Percentiles rank a stretch among this genome's conserved stretches.
phyloP scores from a whole-genome alignment of 2,329 filamentous ascomycete genomes.

The Capronia coronata region DNA sequence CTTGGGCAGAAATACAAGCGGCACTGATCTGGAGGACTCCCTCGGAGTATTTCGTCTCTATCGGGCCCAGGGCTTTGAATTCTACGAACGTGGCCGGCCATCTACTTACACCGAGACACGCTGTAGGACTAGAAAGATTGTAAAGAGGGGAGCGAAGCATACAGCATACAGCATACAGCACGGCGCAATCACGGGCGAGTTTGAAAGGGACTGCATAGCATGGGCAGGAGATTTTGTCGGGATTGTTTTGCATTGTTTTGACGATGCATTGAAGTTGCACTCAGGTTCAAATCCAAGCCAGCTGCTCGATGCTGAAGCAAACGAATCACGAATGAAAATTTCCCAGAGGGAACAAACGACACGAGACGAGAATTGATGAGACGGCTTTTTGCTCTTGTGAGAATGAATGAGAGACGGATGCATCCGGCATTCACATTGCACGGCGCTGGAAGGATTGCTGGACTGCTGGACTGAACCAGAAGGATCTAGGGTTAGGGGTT shows the following conservation, averaged over 20 bases:
- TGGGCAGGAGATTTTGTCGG: not conserved
- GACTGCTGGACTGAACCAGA: too few relatives aligned
- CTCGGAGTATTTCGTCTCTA: not conserved
- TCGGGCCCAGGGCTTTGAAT: not conserved
- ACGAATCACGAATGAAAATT: not conserved
- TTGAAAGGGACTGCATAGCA: conserved; percentile 9
- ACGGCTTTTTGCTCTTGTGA: too few relatives aligned
- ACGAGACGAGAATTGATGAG: conserved; percentile 1
- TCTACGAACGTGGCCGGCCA: too few relatives aligned
- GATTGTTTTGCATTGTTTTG: not conserved
- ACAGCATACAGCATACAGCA: not conserved
- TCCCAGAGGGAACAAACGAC: conserved; percentile 4
- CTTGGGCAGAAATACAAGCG: conserved; percentile 23
- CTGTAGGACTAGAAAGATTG: not conserved
- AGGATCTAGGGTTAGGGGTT: too few relatives aligned
- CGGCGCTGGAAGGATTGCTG: conserved; percentile 6
- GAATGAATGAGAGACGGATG: conserved; percentile 1
- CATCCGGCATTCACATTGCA: conserved; percentile 4
- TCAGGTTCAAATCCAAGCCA: too few relatives aligned
- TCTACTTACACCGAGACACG: too few relatives aligned
- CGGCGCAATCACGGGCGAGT: not conserved
- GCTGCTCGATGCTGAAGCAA: too few relatives aligned
- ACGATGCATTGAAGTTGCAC: not conserved
- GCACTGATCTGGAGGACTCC: conserved; percentile 9
- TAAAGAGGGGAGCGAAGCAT: not conserved